Base-by-base conservation (phyloP, 2,329 filamentous ascomycete species). In the Aureobasidium pullulans region DNA sequence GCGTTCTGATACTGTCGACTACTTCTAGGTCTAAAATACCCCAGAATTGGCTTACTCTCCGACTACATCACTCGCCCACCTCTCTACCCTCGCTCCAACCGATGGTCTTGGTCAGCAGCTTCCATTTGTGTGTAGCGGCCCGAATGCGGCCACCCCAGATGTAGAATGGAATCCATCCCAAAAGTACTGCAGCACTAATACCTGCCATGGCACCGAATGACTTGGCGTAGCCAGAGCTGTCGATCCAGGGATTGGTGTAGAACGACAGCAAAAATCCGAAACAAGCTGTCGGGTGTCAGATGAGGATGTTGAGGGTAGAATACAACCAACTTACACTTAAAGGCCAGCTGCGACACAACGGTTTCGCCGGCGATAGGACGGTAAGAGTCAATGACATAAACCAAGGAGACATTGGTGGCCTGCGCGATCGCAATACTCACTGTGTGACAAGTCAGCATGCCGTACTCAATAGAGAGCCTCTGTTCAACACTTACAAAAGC, bases 211-310 rank as follows among this genome's bases (percentile, higher is more conserved):
- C 73, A 3, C 81, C 80, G 62, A 77, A 84, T 2, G 81, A 77
- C 37, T 75, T 70, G 11, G 71, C 62, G 64, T 84, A 84, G 0
- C 82, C 82, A 1, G 69, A 69, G 59, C 73, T 32, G 6, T 72
- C 69, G 39, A 84, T 76, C 82, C 82, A 84, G 0, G 79, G 76
- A 64, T 84, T 84, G 1, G 80, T 84, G 66, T 84, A 84, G 66
- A 84, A 84, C 0, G 78, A 81, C 1, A 84, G 72, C 1, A 84
- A 70, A 66, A 84, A 84, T 4, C 81, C 81, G 65, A 84, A 83
- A 7, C 77, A 67, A 15, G 79, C 77, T 79, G 60, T 23, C 5
- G 28, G 6, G 37, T 44, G 39, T 57, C 11, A 16, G 31, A 57
- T 57, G n/a, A n/a, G n/a, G n/a, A n/a, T n/a, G n/a, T n/a, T n/a